Percentiles rank a stretch among this genome's conserved stretches.
Evolutionary conservation across 345 rosid species (phyloP).

Genomic region (Lenwebbia sp.): DNA sequence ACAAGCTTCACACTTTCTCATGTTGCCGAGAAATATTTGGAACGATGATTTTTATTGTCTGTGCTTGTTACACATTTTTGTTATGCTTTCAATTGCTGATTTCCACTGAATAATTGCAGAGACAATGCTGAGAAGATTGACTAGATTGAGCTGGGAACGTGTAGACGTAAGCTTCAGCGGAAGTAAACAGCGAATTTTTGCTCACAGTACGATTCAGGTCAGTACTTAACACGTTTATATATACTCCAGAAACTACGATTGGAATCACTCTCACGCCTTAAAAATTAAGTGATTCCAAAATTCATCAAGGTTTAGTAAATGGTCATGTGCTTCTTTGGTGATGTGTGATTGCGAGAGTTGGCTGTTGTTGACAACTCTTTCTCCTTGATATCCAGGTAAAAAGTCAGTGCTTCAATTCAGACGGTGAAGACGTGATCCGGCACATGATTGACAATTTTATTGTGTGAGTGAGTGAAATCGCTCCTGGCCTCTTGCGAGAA

Average conservation of each 20-base stretch:
- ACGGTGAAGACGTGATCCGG: constrained; percentile 74
- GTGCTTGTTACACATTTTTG: background rate
- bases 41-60: background rate
- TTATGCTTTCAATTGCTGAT: background rate
- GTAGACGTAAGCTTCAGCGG: constrained; percentile 74
- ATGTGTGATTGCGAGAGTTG: background rate
- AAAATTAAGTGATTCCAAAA: background rate
- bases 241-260: background rate
- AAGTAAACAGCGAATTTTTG: constrained; percentile 47
- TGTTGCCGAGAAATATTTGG: background rate
- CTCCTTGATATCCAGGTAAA: constrained; percentile 44
- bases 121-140: constrained; percentile 62
- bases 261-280: background rate
- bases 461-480: constrained; percentile 5
- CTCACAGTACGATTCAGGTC: constrained; percentile 81
- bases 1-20: background rate
- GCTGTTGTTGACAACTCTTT: background rate
- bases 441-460: constrained; percentile 71
- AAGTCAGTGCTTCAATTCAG: constrained; percentile 37
- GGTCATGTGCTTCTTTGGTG: background rate
- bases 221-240: constrained; percentile 3
- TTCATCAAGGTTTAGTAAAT: background rate
- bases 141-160: constrained; percentile 65
- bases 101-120: constrained; percentile 24
- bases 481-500: background rate